These are phyloP conservation scores for Colletotrichum nymphaeae DNA, from an alignment of 2,329 filamentous ascomycete species.

Conservation along the genomic window DNA sequence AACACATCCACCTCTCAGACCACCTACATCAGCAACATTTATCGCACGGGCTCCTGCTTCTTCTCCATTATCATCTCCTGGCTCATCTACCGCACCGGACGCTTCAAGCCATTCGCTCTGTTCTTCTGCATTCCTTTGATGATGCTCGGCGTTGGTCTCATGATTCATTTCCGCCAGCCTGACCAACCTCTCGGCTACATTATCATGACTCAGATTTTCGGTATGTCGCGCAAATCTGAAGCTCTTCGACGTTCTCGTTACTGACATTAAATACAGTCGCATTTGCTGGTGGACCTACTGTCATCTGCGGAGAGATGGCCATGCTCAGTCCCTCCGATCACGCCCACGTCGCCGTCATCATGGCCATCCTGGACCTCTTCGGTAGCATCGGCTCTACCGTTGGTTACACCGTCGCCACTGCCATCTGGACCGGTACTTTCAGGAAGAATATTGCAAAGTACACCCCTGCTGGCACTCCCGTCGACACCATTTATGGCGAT, in stretches of 20 bases:
- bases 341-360: constrained; percentile 68
- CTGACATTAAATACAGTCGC: constrained; percentile 52
- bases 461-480: constrained; percentile 56
- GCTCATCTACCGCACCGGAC: constrained; percentile 44
- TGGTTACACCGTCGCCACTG: constrained; percentile 69
- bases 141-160: constrained; percentile 66
- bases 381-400: constrained; percentile 70
- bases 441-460: constrained; percentile 59
- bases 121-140: constrained; percentile 65
- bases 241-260: background rate
- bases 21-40: constrained; percentile 53
- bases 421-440: constrained; percentile 73
- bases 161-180: constrained; percentile 69
- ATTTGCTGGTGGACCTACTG: constrained; percentile 68
- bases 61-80: constrained; percentile 44
- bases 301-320: constrained; percentile 70
- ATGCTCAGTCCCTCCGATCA: constrained; percentile 71
- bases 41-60: constrained; percentile 50
- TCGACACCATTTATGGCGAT: constrained; percentile 57
- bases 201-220: constrained; percentile 70
- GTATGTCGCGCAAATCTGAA: background rate
- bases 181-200: constrained; percentile 63
- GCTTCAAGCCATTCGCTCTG: constrained; percentile 52
- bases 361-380: constrained; percentile 71
- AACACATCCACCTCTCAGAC: constrained; percentile 47